phyloP scores from a whole-genome alignment of 306 rosid genomes.

The Corylus heterophylla region DNA sequence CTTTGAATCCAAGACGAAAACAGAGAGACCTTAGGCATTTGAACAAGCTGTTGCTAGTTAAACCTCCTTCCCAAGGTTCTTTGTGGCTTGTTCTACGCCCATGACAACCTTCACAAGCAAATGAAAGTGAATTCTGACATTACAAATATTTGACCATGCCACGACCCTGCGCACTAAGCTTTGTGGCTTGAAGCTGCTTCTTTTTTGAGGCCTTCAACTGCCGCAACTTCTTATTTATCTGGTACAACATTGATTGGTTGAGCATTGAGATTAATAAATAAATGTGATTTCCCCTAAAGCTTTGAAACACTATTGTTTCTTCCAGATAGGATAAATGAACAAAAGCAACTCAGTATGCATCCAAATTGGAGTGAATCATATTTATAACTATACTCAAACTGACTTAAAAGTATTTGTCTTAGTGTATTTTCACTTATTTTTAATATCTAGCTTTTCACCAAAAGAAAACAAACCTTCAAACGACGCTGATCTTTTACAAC shows the following conservation, averaged over 20 bases:
- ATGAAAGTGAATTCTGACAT: not conserved
- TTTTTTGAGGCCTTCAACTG: constrained; percentile 93
- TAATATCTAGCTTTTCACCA: not conserved
- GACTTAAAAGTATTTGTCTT: not conserved
- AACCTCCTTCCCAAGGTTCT: not conserved
- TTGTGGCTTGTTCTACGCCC: not conserved
- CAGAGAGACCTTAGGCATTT: not conserved
- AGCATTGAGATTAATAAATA: not conserved
- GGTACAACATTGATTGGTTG: not conserved
- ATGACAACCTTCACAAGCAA: not conserved
- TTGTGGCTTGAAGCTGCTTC: constrained; percentile 96
- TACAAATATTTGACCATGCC: constrained; percentile 88
- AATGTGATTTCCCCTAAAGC: not conserved
- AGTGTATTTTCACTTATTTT: not conserved
- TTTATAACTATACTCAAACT: not conserved
- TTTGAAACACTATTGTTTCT: not conserved
- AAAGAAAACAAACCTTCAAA: constrained; percentile 63
- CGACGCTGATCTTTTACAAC: constrained; percentile 85
- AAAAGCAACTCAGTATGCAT: not conserved
- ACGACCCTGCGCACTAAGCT: constrained; percentile 93
- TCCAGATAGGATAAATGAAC: not conserved
- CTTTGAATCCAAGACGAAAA: not conserved
- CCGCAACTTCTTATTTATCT: constrained; percentile 98
- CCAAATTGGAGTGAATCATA: not conserved
- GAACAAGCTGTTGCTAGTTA: not conserved